Evolutionary conservation across 2,329 filamentous ascomycete genomes (phyloP).

Genomic region (Talaromyces amestolkiae): DNA sequence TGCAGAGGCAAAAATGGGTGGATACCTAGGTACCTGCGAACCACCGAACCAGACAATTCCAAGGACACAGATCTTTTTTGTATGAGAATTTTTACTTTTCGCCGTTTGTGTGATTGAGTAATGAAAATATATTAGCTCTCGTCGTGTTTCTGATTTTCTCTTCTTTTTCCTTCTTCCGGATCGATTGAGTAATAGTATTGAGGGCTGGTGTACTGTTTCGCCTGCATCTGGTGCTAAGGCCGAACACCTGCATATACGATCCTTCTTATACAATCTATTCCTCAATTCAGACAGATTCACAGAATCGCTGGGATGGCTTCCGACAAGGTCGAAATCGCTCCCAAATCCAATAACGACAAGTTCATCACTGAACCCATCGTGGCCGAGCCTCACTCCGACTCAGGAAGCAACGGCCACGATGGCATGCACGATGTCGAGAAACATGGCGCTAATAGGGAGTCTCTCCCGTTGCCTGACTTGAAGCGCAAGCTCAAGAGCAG

Average conservation of each 20-base stretch:
- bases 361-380: neutral
- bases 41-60: neutral
- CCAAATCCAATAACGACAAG: conserved; percentile 11
- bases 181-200: conserved; percentile 5
- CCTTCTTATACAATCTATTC: neutral
- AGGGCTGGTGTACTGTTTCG: neutral
- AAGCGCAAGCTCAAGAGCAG: conserved; percentile 77
- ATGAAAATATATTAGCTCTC: neutral
- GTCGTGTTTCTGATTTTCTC: neutral
- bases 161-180: neutral
- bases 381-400: neutral
- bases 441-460: conserved; percentile 38
- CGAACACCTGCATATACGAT: neutral
- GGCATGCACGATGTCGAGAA: conserved; percentile 36
- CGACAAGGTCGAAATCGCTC: conserved; percentile 7
- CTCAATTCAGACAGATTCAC: neutral
- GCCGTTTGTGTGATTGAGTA: neutral
- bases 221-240: conserved; percentile 2
- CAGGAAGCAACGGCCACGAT: neutral
- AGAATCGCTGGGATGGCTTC: neutral
- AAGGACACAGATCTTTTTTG: neutral
- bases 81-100: conserved; percentile 3
- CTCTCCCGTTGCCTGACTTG: conserved; percentile 64
- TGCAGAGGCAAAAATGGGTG: conserved; percentile 9
- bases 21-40: neutral